Evolutionary conservation across 2,329 filamentous ascomycete genomes (phyloP), one percentile per base, ranked within the genome.

Genomic region (Hysterium pulicare): DNA sequence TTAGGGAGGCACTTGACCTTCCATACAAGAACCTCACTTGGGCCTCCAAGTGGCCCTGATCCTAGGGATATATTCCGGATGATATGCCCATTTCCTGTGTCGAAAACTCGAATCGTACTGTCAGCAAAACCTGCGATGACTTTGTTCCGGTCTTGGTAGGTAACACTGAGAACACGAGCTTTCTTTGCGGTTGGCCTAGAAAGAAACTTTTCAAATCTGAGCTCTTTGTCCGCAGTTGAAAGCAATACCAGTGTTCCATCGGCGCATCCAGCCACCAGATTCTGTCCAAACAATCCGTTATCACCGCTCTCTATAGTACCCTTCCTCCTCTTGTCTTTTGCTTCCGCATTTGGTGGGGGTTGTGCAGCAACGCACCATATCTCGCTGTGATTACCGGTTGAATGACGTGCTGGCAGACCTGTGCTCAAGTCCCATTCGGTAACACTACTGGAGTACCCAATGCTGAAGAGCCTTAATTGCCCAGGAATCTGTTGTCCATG

Each of bases 301-400:
- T 46, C 49, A 15, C 22, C 28, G 24, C 21, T 42, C 9, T 48
- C 37, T 45, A 58, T 54, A 22, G 56, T 55, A 9, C 59, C 57
- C 5, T 54, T 50, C 1, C 40, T 41, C 13, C 40, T 37, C n/a
- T 46, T 40, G 2, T 40, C 47, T 32, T 52, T 51, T 19, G 33
- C 23, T 13, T 38, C 45, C 10, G 63, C 46, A 45, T 72, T 69
- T 64, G 69, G 71, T 50, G 75, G 73, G 3, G 91, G 93, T 69
- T 96, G 91, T 11, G 85, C 87, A 45, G 87, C 88, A 57, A 98
- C 79, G 69, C 91, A 97, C 93, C 93, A 98, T 48, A 97, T 91
- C 60, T 96, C 90, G 51, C 90, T 90, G 67, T 95, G 89, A 67
- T 94, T 94, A 34, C 91, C 93, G 57, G 87, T 90, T 15, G 88